Conservation (phyloP, 257 asterid genomes). For the Salvia miltiorrhiza region DNA sequence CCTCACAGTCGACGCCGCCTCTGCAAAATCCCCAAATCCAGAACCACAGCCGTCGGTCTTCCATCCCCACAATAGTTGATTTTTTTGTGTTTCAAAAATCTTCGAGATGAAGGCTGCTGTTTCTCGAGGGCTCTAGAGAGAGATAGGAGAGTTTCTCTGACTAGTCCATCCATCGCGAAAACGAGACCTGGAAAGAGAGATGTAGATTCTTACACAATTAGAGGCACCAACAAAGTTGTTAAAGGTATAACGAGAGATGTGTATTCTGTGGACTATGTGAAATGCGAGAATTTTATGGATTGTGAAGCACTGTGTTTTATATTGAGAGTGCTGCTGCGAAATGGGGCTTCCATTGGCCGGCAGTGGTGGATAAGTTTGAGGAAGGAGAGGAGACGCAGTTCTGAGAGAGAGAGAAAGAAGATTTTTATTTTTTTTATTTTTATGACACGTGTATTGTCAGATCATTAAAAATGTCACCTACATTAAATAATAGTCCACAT, state of each 20-base stretch:
- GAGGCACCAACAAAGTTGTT: slow-evolving; percentile 56
- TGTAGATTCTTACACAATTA: slow-evolving; percentile 45
- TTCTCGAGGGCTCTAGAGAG: not conserved
- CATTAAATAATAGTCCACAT: too few species aligned
- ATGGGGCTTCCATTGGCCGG: not conserved
- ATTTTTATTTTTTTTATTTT: too few species aligned
- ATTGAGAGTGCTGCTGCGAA: not conserved
- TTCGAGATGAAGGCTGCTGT: not conserved
- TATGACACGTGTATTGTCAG: too few species aligned
- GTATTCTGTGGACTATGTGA: slow-evolving; percentile 14
- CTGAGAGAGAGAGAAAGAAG: too few species aligned
- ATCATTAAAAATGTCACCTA: too few species aligned
- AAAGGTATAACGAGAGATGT: slow-evolving; percentile 31
- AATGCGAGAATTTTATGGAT: not conserved
- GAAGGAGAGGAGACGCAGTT: too few species aligned
- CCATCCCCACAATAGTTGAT: too few species aligned
- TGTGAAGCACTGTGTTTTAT: slow-evolving; percentile 3
- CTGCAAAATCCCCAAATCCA: too few species aligned
- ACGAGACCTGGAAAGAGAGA: slow-evolving; percentile 45
- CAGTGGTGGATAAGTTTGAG: too few species aligned
- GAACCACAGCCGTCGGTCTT: too few species aligned
- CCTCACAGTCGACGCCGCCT: too few species aligned
- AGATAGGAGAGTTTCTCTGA: slow-evolving; percentile 3
- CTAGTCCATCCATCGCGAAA: slow-evolving; percentile 47
- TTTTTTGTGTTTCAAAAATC: not conserved